Evolutionary conservation across 345 rosid species (phyloP), one percentile per base, ranked within the genome.

Genomic region (Aurinia saxatilis): DNA sequence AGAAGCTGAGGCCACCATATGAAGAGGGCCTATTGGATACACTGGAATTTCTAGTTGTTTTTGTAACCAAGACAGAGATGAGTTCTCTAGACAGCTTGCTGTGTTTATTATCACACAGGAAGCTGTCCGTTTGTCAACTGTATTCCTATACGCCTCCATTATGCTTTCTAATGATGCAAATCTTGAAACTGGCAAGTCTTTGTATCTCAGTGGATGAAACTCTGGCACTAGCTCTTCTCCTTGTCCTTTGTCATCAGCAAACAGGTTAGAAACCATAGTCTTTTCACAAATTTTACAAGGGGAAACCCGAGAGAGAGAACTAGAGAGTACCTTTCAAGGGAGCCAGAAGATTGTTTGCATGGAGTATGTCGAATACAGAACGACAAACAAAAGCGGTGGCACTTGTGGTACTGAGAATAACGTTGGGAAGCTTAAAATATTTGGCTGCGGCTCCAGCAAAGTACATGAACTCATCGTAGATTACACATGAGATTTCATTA

Each of bases 381-480:
- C 72, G 67, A 23, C 63, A 51, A 45, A 21, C 37, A 34, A 72
- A 72, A 65, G n/a, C n/a, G n/a, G n/a, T n/a, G n/a, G n/a, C n/a
- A n/a, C n/a, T n/a, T n/a, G n/a, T n/a, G n/a, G n/a, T n/a, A n/a
- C n/a, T n/a, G n/a, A 54, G 44, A 30, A 72, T 65, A 16, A 59
- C 31, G 41, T 13, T 34, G 7, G 56, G 71, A 51, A 72, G 50
- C 1, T 58, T 37, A 30, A 72, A 25, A 1, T 53, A 46, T 4
- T 60, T 19, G 7, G 67, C 76, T 19, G 18, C 36, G 10, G 31
- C 63, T 35, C 7, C 57, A 45, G 36, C 60, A n/a, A 59, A 66
- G 57, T 66, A 66, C 57, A 72, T 52, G 61, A 50, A 51, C 55
- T 65, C 71, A 4, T 72, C 63, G 13, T 80, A 79, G 29, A 88